Percentiles rank a stretch among this genome's conserved stretches.
Conservation (phyloP, 164 flowering plant genomes). For the Vitis rupestris region DNA sequence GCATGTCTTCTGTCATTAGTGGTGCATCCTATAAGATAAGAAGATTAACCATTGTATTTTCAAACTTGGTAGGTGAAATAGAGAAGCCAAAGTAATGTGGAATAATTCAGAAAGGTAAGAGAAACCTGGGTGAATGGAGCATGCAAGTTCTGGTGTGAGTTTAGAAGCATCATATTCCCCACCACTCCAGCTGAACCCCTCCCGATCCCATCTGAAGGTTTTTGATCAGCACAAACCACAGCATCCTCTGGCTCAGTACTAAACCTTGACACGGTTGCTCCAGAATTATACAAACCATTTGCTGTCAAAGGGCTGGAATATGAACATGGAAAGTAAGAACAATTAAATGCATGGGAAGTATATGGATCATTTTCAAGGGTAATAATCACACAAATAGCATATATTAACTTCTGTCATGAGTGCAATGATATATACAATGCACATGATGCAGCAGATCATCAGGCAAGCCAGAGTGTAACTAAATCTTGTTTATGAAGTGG, state of each 20-base stretch:
- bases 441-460: neutral
- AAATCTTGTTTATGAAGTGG: too few species aligned
- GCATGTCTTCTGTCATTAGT: slow-evolving; percentile 99
- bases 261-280: slow-evolving; percentile 4
- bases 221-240: slow-evolving; percentile 21
- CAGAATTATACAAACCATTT: slow-evolving; percentile 20
- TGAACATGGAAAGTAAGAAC: slow-evolving; percentile 3
- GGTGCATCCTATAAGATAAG: slow-evolving; percentile 70
- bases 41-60: neutral
- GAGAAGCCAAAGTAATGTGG: neutral
- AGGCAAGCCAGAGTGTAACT: too few species aligned
- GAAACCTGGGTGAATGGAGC: slow-evolving; percentile 87
- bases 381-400: neutral
- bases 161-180: slow-evolving; percentile 86
- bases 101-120: slow-evolving; percentile 2
- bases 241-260: slow-evolving; percentile 17
- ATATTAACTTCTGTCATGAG: neutral
- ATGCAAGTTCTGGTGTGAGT: slow-evolving; percentile 76
- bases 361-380: neutral
- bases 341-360: slow-evolving; percentile 1
- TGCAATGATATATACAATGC: neutral
- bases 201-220: slow-evolving; percentile 33
- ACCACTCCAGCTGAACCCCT: slow-evolving; percentile 82
- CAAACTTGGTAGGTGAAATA: neutral
- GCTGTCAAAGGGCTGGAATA: slow-evolving; percentile 27